These are phyloP conservation scores for Chaetomium cochliodes DNA, from an alignment of 495 filamentous ascomycete genomes.

Conservation along the genomic window DNA sequence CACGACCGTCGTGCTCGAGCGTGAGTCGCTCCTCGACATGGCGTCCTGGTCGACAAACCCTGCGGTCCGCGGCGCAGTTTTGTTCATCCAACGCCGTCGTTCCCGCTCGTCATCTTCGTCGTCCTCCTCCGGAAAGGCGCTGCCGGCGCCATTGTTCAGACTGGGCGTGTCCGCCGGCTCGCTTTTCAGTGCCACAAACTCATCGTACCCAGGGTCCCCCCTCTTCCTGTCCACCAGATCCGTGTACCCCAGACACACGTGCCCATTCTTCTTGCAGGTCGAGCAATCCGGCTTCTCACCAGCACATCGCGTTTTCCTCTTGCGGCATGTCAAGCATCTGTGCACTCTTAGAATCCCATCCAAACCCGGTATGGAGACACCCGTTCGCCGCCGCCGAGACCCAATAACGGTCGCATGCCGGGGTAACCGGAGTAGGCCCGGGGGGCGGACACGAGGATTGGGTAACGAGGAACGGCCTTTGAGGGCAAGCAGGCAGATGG, in stretches of 20 bases:
- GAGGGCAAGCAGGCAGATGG: background rate
- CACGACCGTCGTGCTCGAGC: conserved; percentile 26
- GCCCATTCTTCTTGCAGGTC: conserved; percentile 72
- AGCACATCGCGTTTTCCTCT: conserved; percentile 79
- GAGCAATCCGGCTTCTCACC: conserved; percentile 73
- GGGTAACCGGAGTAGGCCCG: background rate
- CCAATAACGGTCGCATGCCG: background rate
- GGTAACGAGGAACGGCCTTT: background rate
- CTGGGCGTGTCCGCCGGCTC: conserved; percentile 29
- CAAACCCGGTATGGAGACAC: background rate
- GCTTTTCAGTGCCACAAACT: conserved; percentile 24
- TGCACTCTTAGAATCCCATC: conserved; percentile 31
- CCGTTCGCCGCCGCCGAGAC: conserved; percentile 14
- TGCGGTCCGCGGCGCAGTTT: conserved; percentile 17
- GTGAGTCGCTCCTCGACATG: conserved; percentile 28
- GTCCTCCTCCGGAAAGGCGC: conserved; percentile 30
- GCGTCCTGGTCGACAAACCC: conserved; percentile 29
- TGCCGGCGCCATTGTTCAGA: conserved; percentile 31
- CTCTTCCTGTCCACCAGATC: conserved; percentile 50
- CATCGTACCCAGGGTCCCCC: conserved; percentile 28
- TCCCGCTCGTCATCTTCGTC: conserved; percentile 39
- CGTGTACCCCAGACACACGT: conserved; percentile 67
- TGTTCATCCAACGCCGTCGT: conserved; percentile 38
- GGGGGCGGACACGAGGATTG: background rate
- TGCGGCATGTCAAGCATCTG: conserved; percentile 77